Evolutionary conservation across 2,329 filamentous ascomycete species (phyloP).

Genomic region (Cadophora gregata): DNA sequence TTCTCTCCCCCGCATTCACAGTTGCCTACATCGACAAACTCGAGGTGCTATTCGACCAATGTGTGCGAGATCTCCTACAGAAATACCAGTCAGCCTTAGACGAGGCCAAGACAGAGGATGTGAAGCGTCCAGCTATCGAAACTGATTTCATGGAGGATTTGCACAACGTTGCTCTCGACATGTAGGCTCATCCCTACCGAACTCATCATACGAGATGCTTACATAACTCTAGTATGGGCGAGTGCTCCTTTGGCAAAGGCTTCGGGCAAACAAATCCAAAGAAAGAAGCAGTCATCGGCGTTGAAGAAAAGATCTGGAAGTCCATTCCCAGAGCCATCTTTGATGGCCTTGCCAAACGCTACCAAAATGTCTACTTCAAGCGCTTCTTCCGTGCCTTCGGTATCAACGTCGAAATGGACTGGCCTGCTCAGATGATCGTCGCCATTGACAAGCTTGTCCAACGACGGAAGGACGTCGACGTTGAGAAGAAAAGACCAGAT

Average conservation of each 20-base stretch:
- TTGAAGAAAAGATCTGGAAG: conserved; percentile 33
- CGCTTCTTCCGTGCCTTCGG: conserved; percentile 28
- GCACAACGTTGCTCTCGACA: conserved; percentile 41
- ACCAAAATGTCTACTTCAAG: conserved; percentile 34
- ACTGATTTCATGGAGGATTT: conserved; percentile 41
- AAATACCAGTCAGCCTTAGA: conserved; percentile 31
- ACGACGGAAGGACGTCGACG: conserved; percentile 15
- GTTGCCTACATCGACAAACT: conserved; percentile 41
- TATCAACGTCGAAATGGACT: conserved; percentile 34
- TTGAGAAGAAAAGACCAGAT: conserved; percentile 22
- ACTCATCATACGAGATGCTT: not conserved
- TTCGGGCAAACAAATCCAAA: conserved; percentile 40
- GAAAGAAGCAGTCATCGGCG: conserved; percentile 28
- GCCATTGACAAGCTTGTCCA: conserved; percentile 26
- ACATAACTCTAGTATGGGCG: conserved; percentile 32
- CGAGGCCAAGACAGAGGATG: conserved; percentile 3
- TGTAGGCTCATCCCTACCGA: not conserved
- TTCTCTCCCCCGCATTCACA: conserved; percentile 40
- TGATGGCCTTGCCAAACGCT: conserved; percentile 30
- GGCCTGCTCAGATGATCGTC: conserved; percentile 34
- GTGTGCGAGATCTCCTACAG: conserved; percentile 29
- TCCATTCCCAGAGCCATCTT: conserved; percentile 35
- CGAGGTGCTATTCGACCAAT: conserved; percentile 35
- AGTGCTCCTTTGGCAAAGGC: conserved; percentile 40
- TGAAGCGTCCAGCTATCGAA: conserved; percentile 19